A percentile compares a stretch with the other conserved stretches of the same genome.
phyloP scores from a whole-genome alignment of 164 flowering plant species.

The Chimonanthus praecox region DNA sequence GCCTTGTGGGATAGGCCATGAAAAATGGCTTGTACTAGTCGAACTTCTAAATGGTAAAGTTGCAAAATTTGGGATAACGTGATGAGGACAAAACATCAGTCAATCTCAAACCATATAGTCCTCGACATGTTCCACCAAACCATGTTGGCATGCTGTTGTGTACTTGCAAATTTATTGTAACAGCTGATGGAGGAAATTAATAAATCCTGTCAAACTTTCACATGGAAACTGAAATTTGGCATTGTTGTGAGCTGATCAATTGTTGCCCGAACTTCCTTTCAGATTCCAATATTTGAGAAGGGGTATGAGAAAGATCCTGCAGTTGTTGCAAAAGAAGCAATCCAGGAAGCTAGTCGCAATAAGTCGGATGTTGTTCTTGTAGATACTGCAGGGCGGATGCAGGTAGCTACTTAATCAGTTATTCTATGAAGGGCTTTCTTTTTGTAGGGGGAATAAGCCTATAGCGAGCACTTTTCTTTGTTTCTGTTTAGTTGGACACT shows the following conservation, averaged over 20 bases:
- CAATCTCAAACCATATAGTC: too few relatives aligned
- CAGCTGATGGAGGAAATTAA: not conserved
- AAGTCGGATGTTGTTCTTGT: slow-evolving; percentile 97
- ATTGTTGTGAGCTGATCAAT: slow-evolving; percentile 7
- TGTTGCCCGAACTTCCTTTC: slow-evolving; percentile 6
- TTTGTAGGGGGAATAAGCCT: not conserved
- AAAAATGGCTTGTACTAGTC: too few relatives aligned
- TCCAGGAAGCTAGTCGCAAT: slow-evolving; percentile 80
- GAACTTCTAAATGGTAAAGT: too few relatives aligned
- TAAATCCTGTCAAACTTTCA: not conserved
- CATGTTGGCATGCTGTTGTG: too few relatives aligned
- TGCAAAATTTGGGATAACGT: too few relatives aligned
- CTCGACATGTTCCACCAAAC: too few relatives aligned
- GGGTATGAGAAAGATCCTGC: slow-evolving; percentile 99
- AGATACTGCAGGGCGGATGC: slow-evolving; percentile 97
- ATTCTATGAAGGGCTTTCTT: not conserved
- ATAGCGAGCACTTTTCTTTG: not conserved
- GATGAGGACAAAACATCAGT: too few relatives aligned
- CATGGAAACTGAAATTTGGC: not conserved
- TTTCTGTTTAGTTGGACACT: not conserved
- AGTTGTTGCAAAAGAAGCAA: slow-evolving; percentile 92
- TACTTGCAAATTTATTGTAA: too few relatives aligned
- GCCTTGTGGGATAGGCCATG: too few relatives aligned
- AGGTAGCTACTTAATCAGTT: slow-evolving; percentile 38
- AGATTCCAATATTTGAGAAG: slow-evolving; percentile 96